A percentile compares a stretch with the other conserved stretches of the same genome.
Conservation (phyloP, 129 eudicot species). For the Helianthus annuus region DNA sequence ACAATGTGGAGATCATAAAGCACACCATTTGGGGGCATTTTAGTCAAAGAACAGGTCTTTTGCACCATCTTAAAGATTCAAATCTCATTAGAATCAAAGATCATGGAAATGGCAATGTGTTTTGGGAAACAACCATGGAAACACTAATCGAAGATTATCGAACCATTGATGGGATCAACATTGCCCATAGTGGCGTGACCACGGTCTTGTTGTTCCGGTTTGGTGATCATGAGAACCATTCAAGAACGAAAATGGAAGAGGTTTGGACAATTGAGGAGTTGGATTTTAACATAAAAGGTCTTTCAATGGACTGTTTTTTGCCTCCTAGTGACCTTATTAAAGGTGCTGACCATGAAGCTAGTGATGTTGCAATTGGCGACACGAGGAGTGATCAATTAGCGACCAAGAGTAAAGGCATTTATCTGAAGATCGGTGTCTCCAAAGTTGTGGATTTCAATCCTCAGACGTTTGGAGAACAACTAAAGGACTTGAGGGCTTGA, state of each 20-base stretch:
- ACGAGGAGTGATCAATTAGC: constrained; percentile 23
- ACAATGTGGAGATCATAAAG: constrained; percentile 70
- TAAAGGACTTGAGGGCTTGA: constrained; percentile 33
- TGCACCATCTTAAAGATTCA: constrained; percentile 64
- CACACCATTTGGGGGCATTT: constrained; percentile 90
- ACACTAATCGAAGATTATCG: constrained; percentile 68
- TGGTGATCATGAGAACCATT: constrained; percentile 64
- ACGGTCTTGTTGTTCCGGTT: constrained; percentile 56
- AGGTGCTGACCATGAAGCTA: constrained; percentile 35
- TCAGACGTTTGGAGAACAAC: constrained; percentile 14
- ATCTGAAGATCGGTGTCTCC: constrained; percentile 35
- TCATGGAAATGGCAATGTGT: constrained; percentile 20
- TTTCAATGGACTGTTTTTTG: constrained; percentile 72
- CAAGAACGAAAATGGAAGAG: constrained; percentile 83
- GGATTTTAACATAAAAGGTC: constrained; percentile 81
- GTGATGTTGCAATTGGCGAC: constrained; percentile 24
- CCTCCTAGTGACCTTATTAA: constrained; percentile 74
- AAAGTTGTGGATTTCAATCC: constrained; percentile 46
- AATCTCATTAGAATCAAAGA: constrained; percentile 67
- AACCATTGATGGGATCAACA: constrained; percentile 71
- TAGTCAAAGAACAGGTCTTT: constrained; percentile 77
- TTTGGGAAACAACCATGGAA: constrained; percentile 96
- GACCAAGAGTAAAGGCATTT: constrained; percentile 28
- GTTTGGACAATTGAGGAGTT: constrained; percentile 83
- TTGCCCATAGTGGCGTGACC: constrained; percentile 72